Conservation (phyloP, 768 basidiomycete species). For the Fibroporia radiculosa region DNA sequence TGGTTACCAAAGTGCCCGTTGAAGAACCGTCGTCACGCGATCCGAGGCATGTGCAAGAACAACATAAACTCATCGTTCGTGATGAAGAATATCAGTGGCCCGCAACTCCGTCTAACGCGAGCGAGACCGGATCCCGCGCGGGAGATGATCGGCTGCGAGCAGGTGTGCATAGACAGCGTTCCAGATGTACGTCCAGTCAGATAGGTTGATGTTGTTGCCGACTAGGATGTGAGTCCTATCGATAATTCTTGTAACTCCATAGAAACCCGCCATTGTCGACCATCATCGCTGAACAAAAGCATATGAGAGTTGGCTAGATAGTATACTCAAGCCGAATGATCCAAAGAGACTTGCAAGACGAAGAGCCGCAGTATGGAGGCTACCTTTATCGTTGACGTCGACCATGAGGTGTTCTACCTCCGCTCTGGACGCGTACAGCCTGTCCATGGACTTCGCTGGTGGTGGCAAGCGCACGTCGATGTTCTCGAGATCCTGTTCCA, state of each 20-base stretch:
- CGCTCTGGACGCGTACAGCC: slow-evolving; percentile 43
- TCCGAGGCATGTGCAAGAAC: slow-evolving; percentile 46
- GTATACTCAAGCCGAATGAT: slow-evolving; percentile 10
- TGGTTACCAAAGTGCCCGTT: too few relatives aligned
- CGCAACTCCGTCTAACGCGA: slow-evolving; percentile 35
- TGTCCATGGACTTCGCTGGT: too few relatives aligned
- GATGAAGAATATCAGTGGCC: slow-evolving; percentile 52
- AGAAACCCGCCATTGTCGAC: slow-evolving; percentile 22
- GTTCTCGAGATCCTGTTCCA: too few relatives aligned
- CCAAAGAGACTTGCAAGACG: slow-evolving; percentile 53
- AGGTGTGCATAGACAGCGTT: slow-evolving; percentile 54
- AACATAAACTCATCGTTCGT: slow-evolving; percentile 48
- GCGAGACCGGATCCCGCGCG: slow-evolving; percentile 27
- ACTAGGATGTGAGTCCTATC: slow-evolving; percentile 42
- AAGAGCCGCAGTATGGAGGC: slow-evolving; percentile 39
- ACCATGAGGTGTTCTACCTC: slow-evolving; percentile 42
- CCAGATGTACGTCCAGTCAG: slow-evolving; percentile 49
- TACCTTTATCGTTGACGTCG: slow-evolving; percentile 26
- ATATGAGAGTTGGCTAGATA: background rate
- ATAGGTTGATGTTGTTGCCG: slow-evolving; percentile 24
- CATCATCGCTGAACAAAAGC: background rate
- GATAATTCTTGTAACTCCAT: slow-evolving; percentile 33
- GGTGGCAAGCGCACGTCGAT: too few relatives aligned
- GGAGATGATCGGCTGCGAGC: slow-evolving; percentile 40
- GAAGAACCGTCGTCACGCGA: slow-evolving; percentile 34